These are phyloP conservation scores for Crithidia mellificae DNA, from an alignment of 208 protist genomes.

Conservation along the genomic window DNA sequence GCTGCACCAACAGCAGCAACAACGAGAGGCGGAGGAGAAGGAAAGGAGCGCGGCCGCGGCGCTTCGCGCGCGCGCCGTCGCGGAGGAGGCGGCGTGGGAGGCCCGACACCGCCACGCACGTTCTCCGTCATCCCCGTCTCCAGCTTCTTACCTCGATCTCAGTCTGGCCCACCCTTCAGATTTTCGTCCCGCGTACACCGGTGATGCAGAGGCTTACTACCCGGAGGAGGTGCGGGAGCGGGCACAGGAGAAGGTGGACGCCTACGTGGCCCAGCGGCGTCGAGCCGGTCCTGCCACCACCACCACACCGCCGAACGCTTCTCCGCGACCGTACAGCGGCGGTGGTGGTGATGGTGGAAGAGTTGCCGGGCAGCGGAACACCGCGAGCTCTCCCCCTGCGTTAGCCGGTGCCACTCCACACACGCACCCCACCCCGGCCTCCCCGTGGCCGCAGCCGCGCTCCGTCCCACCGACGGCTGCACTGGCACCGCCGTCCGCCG, in stretches of 20 bases:
- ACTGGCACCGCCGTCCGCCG: not conserved
- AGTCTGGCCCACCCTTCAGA: not conserved
- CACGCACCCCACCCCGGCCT: not conserved
- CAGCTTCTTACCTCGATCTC: not conserved
- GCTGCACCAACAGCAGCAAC: conserved; percentile 17
- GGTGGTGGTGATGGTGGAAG: too few species aligned
- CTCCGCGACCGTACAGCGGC: not conserved
- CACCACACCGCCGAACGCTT: not conserved
- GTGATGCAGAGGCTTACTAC: not conserved
- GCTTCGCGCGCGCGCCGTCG: conserved; percentile 6
- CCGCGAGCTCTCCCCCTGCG: not conserved
- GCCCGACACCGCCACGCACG: not conserved
- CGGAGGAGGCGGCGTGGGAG: conserved; percentile 8
- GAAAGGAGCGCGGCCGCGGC: not conserved
- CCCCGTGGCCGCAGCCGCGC: conserved; percentile 22
- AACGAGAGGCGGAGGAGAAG: not conserved
- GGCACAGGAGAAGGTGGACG: conserved; percentile 15
- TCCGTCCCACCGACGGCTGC: not conserved
- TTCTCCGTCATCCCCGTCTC: not conserved
- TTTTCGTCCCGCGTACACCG: not conserved
- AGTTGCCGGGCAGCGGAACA: not conserved
- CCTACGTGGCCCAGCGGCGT: conserved; percentile 11
- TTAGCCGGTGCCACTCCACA: not conserved
- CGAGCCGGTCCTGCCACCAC: not conserved
- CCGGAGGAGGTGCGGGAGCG: not conserved